Evolutionary conservation across 331 rosid genomes (phyloP), one percentile per base, ranked within the genome.

Genomic region (Pyrus hybrid): DNA sequence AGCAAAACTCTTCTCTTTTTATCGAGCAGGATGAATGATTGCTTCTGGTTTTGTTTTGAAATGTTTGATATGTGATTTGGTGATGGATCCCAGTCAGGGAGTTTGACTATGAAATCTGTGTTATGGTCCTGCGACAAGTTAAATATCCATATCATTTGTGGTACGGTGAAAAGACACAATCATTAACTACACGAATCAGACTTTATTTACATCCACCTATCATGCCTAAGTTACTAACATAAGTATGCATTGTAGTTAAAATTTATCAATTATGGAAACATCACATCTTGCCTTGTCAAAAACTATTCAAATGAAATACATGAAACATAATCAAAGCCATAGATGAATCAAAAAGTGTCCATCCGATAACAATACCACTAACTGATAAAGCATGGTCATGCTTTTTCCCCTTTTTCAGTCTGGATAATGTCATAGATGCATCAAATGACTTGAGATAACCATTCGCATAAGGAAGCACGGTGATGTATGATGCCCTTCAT

Each of bases 61-160:
- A 17, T 28, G 33, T 79, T 67, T 21, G 83, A 75, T 79, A 56
- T 21, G 29, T 29, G 72, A 41, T 72, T 65, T 62, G 74, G 14
- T 63, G 92, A 83, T 20, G 99, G 96, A 76, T 87, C 87, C 95
- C 95, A 92, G 72, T 91, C 99, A 7, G 99, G 99, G 80, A 94
- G 80, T 88, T 87, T 74, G 75, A 83, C 96, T 35, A 91, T 88
- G 67, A 80, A 91, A 86, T 94, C 98, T 64, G 76, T 81, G 85
- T 94, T 93, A 80, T 94, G 98, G 86, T 94, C 92, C 97, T 94
- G 93, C 66, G 68, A 37, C 68, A 65, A 73, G 72, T 80, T 79
- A 8, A 37, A 56, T 8, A 28, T 21, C 49, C 79, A 75, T 66
- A 23, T 54, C 65, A 21, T 33, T 41, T 32, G 11, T 73, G 43